Evolutionary conservation across 805 yeast species (phyloP).

Genomic region (Metschnikowia sp.): DNA sequence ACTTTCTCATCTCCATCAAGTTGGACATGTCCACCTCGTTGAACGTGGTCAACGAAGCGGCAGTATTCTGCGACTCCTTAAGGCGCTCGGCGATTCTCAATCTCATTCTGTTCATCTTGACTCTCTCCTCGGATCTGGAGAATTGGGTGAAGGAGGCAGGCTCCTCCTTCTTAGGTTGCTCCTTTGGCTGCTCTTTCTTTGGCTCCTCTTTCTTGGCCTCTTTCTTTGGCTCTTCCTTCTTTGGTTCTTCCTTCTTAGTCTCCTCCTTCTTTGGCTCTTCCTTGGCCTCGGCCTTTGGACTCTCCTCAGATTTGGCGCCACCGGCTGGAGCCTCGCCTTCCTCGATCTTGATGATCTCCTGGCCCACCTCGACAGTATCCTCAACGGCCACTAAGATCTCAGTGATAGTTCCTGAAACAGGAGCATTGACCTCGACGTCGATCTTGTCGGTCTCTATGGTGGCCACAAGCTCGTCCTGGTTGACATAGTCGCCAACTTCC

Average conservation of each 20-base stretch:
- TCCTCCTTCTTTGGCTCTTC: constrained; percentile 19
- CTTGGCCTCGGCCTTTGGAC: constrained; percentile 22
- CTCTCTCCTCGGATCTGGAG: constrained; percentile 83
- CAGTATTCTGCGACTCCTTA: constrained; percentile 98
- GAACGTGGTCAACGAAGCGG: constrained; percentile 96
- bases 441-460: constrained; percentile 98
- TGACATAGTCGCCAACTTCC: constrained; percentile 84
- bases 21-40: constrained; percentile 97
- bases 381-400: constrained; percentile 82
- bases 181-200: constrained; percentile 11
- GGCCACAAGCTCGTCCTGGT: constrained; percentile 85
- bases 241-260: constrained; percentile 17
- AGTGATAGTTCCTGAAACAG: constrained; percentile 83
- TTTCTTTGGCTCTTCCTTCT: constrained; percentile 26
- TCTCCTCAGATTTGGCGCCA: constrained; percentile 23
- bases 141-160: constrained; percentile 44
- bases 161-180: constrained; percentile 7
- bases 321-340: constrained; percentile 43
- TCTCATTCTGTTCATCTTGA: constrained; percentile 99
- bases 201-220: constrained; percentile 33
- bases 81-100: constrained; percentile 97
- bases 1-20: constrained; percentile 88
- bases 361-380: constrained; percentile 95
- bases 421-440: constrained; percentile 95
- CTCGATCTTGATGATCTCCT: constrained; percentile 83